Evolutionary conservation across 371 early-diverging fungal genomes (phyloP).

Genomic region (Actinomortierella ambigua): DNA sequence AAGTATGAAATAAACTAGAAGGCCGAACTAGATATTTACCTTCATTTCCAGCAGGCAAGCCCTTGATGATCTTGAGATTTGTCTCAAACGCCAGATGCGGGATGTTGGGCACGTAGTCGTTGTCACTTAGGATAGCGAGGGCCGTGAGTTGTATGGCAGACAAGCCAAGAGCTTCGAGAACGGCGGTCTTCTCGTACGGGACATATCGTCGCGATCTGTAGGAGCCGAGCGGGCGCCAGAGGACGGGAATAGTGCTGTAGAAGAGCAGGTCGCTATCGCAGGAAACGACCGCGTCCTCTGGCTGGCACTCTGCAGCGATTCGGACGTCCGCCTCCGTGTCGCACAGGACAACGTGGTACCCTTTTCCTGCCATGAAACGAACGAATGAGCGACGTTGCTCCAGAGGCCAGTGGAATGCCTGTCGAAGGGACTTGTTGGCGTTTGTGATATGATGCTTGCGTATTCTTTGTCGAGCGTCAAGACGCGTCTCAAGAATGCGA

Average conservation of each 20-base stretch:
- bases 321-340: constrained; percentile 12
- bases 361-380: background rate
- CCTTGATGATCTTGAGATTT: constrained; percentile 9
- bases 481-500: too few species aligned
- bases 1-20: background rate
- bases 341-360: background rate
- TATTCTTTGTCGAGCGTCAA: background rate
- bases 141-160: background rate
- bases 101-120: constrained; percentile 10
- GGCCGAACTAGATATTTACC: background rate
- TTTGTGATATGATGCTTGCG: constrained; percentile 7
- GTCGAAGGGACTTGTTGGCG: background rate
- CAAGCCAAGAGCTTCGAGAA: constrained; percentile 7
- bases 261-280: constrained; percentile 6
- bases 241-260: background rate
- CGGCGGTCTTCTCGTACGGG: constrained; percentile 4
- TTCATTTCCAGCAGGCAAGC: constrained; percentile 1
- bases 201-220: background rate
- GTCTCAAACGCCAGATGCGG: constrained; percentile 4
- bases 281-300: constrained; percentile 3
- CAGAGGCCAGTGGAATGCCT: constrained; percentile 7
- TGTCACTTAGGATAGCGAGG: constrained; percentile 10
- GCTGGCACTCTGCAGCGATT: constrained; percentile 6
- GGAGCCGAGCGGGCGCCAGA: constrained; percentile 7
- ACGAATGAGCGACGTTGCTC: constrained; percentile 6